A percentile compares a stretch with the other conserved stretches of the same genome.
These are phyloP conservation scores for Zygotorulaspora florentina DNA, from an alignment of 805 yeast genomes.

Conservation along the genomic window DNA sequence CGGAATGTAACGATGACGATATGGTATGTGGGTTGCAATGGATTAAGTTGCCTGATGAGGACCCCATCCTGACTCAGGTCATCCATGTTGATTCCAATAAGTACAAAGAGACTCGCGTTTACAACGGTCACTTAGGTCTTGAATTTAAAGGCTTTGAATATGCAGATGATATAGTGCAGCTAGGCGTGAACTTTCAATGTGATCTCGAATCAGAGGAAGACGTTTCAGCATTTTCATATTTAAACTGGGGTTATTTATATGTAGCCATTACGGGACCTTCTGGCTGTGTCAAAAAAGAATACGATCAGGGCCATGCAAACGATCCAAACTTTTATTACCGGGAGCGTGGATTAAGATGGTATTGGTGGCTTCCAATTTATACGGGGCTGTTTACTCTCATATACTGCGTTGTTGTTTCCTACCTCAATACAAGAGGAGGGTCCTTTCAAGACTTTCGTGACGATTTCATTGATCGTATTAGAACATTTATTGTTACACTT, in stretches of 20 bases:
- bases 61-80: slow-evolving; percentile 53
- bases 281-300: slow-evolving; percentile 39
- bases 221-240: neutral
- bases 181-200: neutral
- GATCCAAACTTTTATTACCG: slow-evolving; percentile 30
- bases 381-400: slow-evolving; percentile 65
- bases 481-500: slow-evolving; percentile 52
- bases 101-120: neutral
- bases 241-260: neutral
- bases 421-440: slow-evolving; percentile 66
- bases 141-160: neutral
- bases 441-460: slow-evolving; percentile 64
- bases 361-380: slow-evolving; percentile 74
- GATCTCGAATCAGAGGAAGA: neutral
- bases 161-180: neutral
- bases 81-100: slow-evolving; percentile 38
- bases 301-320: slow-evolving; percentile 25
- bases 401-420: slow-evolving; percentile 65
- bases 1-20: slow-evolving; percentile 63
- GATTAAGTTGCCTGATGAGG: slow-evolving; percentile 47
- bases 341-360: slow-evolving; percentile 40
- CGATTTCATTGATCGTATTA: slow-evolving; percentile 66
- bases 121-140: neutral
- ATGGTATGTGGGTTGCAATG: slow-evolving; percentile 76
- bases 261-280: slow-evolving; percentile 38